Base-by-base conservation (phyloP, 2,329 filamentous ascomycete genomes). In the Tolypocladium endophyticum region DNA sequence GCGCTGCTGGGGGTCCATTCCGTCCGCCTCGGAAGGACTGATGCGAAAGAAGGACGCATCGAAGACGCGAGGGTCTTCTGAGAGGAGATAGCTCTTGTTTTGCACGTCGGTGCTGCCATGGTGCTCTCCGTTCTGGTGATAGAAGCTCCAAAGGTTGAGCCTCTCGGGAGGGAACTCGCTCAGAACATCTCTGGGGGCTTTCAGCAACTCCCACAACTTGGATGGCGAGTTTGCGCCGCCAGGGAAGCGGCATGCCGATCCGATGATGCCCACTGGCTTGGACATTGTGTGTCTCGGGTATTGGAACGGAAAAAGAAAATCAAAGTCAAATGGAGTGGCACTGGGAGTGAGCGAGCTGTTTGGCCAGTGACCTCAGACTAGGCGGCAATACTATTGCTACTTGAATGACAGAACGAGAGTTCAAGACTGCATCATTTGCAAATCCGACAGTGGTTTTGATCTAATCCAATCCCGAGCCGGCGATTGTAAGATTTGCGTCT, bases 1-100 rank as follows among this genome's bases (percentile, higher is more conserved):
- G 2, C 76, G 68, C 60, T 77, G 75, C 61, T 78, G 75, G 0
- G 77, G 77, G 55, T 79, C 77, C 61, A 77, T 70, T 30, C 65
- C 67, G 55, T 68, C 66, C n/a, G 73, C 74, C 61, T 79, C 76
- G 18, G 68, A 62, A 1, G 71, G 68, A 1, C 65, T 70, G 52
- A 77, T 75, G 52, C 69, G 66, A 64, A 79, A 79, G 64, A 79
- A 76, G 4, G 61, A 60, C 1, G 70, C 43, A 62, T 78, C 75
- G 30, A 65, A 61, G 2, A 64, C 69, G 28, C 69, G 67, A 3
- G 75, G 65, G 58, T 78, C 67, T 8, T 71, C 66, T 12, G 69
- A 65, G 3, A 78, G 63, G 53, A 78, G 76, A 54, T 79, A 78
- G 20, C 50, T 35, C 43, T 57, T 33, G 33, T 52, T 36, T 33